A percentile compares a stretch with the other conserved stretches of the same genome.
Evolutionary conservation across 305 asterid genomes (phyloP).

Genomic region (Plantago coronopus): DNA sequence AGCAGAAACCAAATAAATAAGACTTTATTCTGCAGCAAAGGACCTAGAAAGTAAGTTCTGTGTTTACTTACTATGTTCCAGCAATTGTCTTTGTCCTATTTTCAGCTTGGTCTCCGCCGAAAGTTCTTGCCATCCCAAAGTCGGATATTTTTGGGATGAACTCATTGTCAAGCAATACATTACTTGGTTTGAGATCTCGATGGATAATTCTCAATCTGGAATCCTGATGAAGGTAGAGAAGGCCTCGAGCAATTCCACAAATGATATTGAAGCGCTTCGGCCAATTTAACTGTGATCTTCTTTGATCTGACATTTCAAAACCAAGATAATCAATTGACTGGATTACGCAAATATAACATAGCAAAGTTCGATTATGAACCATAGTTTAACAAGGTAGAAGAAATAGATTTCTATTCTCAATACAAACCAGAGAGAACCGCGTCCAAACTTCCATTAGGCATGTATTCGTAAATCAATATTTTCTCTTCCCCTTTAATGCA

Average conservation of each 20-base stretch:
- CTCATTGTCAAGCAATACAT: constrained; percentile 40
- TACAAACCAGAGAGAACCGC: constrained; percentile 38
- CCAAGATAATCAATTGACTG: constrained; percentile 4
- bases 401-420: not conserved
- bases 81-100: constrained; percentile 35
- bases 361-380: not conserved
- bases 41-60: not conserved
- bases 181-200: constrained; percentile 49
- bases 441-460: constrained; percentile 44
- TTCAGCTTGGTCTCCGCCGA: constrained; percentile 36
- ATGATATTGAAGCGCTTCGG: constrained; percentile 42
- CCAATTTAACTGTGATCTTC: constrained; percentile 32
- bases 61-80: constrained; percentile 40
- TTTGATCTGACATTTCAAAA: constrained; percentile 29
- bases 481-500: constrained; percentile 47
- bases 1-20: not conserved
- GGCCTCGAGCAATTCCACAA: constrained; percentile 42
- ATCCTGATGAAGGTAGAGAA: constrained; percentile 51
- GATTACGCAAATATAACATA: not conserved
- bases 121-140: constrained; percentile 47
- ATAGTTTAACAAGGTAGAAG: too few species aligned
- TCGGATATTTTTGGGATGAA: constrained; percentile 49
- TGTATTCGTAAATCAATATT: too few species aligned
- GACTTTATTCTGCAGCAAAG: constrained; percentile 6
- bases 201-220: constrained; percentile 48